A percentile compares a stretch with the other conserved stretches of the same genome.
Conservation (phyloP, 106 monocot species). For the Dactylorhiza incarnata region DNA sequence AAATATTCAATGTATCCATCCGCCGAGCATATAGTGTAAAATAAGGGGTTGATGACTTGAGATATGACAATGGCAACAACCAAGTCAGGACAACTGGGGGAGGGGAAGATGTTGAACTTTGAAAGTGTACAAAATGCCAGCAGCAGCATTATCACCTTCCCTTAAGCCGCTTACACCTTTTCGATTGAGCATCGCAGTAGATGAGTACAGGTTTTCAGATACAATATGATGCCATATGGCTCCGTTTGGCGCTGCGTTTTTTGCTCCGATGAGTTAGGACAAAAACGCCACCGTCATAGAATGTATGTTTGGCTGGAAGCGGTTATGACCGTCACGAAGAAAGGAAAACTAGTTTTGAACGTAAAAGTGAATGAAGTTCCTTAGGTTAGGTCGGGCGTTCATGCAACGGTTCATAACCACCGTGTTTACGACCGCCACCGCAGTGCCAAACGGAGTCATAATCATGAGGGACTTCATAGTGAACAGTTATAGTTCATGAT, state of each 20-base stretch:
- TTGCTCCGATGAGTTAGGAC: too few relatives aligned
- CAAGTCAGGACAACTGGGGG: conserved; percentile 66
- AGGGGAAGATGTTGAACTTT: conserved; percentile 55
- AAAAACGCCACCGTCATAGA: too few relatives aligned
- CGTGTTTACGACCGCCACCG: too few relatives aligned
- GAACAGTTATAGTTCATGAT: conserved; percentile 14
- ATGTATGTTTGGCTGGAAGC: too few relatives aligned
- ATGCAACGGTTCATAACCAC: too few relatives aligned
- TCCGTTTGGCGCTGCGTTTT: too few relatives aligned
- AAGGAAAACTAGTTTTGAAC: too few relatives aligned
- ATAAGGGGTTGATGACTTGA: conserved; percentile 60
- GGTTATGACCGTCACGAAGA: too few relatives aligned
- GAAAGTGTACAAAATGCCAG: conserved; percentile 55
- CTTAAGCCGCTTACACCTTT: background rate
- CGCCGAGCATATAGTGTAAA: conserved; percentile 51
- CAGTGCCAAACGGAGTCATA: too few relatives aligned
- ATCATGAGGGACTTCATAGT: conserved; percentile 38
- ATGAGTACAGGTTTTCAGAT: conserved; percentile 51
- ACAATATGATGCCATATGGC: too few relatives aligned
- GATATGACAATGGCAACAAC: conserved; percentile 67
- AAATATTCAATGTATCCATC: conserved; percentile 51
- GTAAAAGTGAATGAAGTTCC: too few relatives aligned
- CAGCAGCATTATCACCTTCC: conserved; percentile 13
- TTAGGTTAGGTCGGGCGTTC: too few relatives aligned
- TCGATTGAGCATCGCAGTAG: conserved; percentile 19